A percentile compares a stretch with the other conserved stretches of the same genome.
These are phyloP conservation scores for Beauveria rudraprayagi DNA, from an alignment of 2,329 filamentous ascomycete species.

Conservation along the genomic window DNA sequence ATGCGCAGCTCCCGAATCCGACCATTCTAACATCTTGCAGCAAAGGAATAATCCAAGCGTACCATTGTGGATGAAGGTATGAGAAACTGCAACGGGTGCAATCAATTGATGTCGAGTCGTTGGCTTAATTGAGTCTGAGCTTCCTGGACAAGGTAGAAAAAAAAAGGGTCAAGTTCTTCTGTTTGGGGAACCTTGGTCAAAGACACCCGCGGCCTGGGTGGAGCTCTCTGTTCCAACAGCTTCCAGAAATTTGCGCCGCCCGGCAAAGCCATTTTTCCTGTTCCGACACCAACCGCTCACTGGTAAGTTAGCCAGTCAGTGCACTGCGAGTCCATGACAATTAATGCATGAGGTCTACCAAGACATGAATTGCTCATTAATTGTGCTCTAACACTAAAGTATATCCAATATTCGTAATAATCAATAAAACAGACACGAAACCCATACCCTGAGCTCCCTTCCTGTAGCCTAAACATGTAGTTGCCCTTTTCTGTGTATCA, in stretches of 20 bases:
- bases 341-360: neutral
- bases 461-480: conserved; percentile 5
- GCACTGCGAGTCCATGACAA: neutral
- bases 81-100: neutral
- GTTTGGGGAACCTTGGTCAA: neutral
- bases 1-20: neutral
- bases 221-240: conserved; percentile 14
- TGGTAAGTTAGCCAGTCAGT: neutral
- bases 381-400: conserved; percentile 4
- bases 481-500: neutral
- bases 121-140: neutral
- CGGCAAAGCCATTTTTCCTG: conserved; percentile 12
- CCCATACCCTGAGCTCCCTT: conserved; percentile 4
- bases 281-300: neutral
- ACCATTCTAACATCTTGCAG: neutral
- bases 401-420: conserved; percentile 9
- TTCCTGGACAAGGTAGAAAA: neutral
- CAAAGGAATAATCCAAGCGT: neutral
- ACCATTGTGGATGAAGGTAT: conserved; percentile 13
- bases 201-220: neutral
- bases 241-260: conserved; percentile 14
- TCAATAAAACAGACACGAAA: neutral
- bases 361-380: neutral
- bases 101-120: conserved; percentile 14
- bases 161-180: conserved; percentile 9